These are phyloP conservation scores for Ophiobolus disseminans DNA, from an alignment of 2,329 filamentous ascomycete species.

Conservation along the genomic window DNA sequence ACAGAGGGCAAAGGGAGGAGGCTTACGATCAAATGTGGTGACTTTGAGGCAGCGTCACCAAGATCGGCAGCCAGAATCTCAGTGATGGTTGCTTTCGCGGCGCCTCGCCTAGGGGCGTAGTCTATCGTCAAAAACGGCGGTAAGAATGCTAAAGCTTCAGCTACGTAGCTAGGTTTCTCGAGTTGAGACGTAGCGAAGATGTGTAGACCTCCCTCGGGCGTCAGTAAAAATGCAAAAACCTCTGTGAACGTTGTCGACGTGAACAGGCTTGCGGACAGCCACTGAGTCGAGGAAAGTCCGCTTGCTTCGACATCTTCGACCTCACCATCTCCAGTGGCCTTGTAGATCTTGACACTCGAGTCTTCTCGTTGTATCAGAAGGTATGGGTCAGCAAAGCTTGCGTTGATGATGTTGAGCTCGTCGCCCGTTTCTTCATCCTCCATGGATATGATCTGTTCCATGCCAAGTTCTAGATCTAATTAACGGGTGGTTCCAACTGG, in stretches of 20 bases:
- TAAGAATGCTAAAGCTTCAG: constrained; percentile 78
- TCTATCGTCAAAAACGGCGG: constrained; percentile 78
- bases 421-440: constrained; percentile 80
- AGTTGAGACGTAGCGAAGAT: constrained; percentile 81
- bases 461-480: constrained; percentile 70
- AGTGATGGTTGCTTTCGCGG: constrained; percentile 73
- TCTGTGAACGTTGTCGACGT: constrained; percentile 64
- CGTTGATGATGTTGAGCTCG: constrained; percentile 78
- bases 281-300: constrained; percentile 68
- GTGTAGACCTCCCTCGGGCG: constrained; percentile 73
- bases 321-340: constrained; percentile 81
- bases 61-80: constrained; percentile 87
- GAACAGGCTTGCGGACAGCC: constrained; percentile 86
- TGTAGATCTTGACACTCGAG: constrained; percentile 77
- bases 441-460: constrained; percentile 92
- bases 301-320: constrained; percentile 80
- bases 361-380: constrained; percentile 85
- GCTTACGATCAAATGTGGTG: constrained; percentile 82
- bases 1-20: neutral
- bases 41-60: constrained; percentile 73
- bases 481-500: neutral
- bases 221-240: constrained; percentile 79
- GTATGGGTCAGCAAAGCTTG: constrained; percentile 87
- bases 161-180: constrained; percentile 72
- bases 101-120: constrained; percentile 72